phyloP scores from a whole-genome alignment of 805 yeast genomes.

The Kregervanrija pseudodelftensis region DNA sequence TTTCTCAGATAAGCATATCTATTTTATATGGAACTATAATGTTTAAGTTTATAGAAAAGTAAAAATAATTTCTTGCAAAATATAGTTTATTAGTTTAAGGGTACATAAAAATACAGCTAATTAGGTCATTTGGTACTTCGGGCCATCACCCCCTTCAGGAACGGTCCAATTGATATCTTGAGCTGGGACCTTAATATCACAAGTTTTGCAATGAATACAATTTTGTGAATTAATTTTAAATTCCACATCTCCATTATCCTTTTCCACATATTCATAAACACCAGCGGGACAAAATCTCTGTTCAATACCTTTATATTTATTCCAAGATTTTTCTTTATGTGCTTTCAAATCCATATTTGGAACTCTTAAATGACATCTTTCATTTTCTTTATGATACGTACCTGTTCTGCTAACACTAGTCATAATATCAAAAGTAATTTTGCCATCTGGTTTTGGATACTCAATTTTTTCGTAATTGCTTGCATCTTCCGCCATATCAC shows the following conservation, averaged over 20 bases:
- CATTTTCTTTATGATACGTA: conserved; percentile 92
- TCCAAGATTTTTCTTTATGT: conserved; percentile 66
- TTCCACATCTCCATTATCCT: conserved; percentile 46
- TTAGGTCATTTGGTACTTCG: conserved; percentile 78
- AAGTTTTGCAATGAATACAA: conserved; percentile 97
- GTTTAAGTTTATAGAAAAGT: neutral
- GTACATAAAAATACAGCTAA: too few species aligned
- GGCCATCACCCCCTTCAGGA: conserved; percentile 99
- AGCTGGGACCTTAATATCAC: conserved; percentile 93
- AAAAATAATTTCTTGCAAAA: neutral
- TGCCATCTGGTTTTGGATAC: conserved; percentile 96
- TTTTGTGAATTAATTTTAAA: conserved; percentile 95
- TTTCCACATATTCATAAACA: conserved; percentile 79
- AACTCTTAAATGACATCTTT: conserved; percentile 77
- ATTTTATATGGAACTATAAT: too few species aligned
- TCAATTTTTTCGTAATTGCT: conserved; percentile 59
- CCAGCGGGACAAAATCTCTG: conserved; percentile 97
- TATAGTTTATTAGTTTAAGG: conserved; percentile 6
- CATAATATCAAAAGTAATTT: conserved; percentile 79
- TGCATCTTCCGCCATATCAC: conserved; percentile 66
- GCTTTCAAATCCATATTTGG: conserved; percentile 53
- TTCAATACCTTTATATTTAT: conserved; percentile 80
- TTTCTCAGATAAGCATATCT: neutral
- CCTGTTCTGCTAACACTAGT: conserved; percentile 97
- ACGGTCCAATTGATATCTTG: conserved; percentile 94